Base-by-base conservation (phyloP, 23 red algal genomes). In the Agarophyton chilense region DNA sequence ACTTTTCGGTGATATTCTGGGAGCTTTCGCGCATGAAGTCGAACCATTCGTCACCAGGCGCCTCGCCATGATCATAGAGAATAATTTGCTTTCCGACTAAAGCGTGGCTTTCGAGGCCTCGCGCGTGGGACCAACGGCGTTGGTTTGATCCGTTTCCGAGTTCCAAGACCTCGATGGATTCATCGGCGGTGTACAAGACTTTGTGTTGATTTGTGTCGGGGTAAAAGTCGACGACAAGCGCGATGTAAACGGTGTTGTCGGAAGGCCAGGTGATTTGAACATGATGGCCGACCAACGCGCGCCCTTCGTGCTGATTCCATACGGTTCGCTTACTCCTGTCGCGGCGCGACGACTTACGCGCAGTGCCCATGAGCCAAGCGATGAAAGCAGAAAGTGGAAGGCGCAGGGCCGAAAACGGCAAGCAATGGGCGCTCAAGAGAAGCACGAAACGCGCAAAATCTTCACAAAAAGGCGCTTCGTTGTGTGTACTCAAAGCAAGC, bases 151-250 rank as follows among this genome's bases (percentile, higher is more conserved):
- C 82, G 62, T 53, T 36, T 46, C 82, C 82, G 2, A 87, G 43
- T 14, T 87, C 82, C 12, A 87, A 19, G 14, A 41, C 17, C 44
- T 87, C 82, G 62, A 87, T 64, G 35, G 44, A 55, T 28, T 87
- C 82, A 42, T 87, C 82, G 18, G 61, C 33, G n/a, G 19, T 17
- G 35, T 87, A 87, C 32, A 87, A 28, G 0, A 87, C 18, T 45
- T 87, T 87, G 68, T 87, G 82, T 19, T 72, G 32, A 10, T 64
- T 58, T 19, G 12, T 22, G 41, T 63, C 29, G 8, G 61, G 65
- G 65, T 73, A 45, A 52, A 55, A 87, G 36, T 51, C 65, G 10
- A 87, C 32, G 45, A 87, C 64, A 38, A 87, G 61, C 16, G 82
- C 82, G 13, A 38, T 49, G 47, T 87, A 87, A 12, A 77, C 41